Conservation (phyloP, 2,329 filamentous ascomycete genomes). For the Dactylellina sp. region DNA sequence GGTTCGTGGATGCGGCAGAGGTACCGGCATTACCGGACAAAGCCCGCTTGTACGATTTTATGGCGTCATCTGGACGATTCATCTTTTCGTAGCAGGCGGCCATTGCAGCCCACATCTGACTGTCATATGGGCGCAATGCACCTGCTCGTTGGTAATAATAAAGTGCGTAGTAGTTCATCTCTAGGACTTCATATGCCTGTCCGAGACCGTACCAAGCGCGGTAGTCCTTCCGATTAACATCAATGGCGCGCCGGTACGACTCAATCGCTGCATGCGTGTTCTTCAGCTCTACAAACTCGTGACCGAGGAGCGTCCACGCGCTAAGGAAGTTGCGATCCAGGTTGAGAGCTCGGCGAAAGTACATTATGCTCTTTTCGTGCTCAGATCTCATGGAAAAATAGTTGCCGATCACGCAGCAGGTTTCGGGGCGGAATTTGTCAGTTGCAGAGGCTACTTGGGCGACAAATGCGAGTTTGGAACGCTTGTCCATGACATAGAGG, state of each 20-base stretch:
- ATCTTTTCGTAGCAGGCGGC: slow-evolving; percentile 92
- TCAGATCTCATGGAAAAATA: slow-evolving; percentile 95
- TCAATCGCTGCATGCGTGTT: slow-evolving; percentile 98
- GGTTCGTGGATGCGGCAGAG: slow-evolving; percentile 68
- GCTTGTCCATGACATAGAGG: slow-evolving; percentile 87
- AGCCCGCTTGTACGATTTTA: slow-evolving; percentile 93
- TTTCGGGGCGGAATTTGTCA: slow-evolving; percentile 96
- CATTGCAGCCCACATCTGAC: slow-evolving; percentile 99
- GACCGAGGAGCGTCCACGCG: slow-evolving; percentile 98
- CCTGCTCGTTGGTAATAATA: slow-evolving; percentile 99
- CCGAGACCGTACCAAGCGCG: slow-evolving; percentile 97
- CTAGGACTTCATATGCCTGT: slow-evolving; percentile 95
- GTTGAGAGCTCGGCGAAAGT: slow-evolving; percentile 91
- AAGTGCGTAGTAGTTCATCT: slow-evolving; percentile 96
- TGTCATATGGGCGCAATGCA: slow-evolving; percentile 91
- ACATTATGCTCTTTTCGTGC: slow-evolving; percentile 97
- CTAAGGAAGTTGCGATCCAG: slow-evolving; percentile 90
- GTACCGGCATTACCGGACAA: slow-evolving; percentile 73
- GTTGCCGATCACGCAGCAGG: slow-evolving; percentile 95
- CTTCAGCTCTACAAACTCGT: slow-evolving; percentile 98
- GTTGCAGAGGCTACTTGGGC: slow-evolving; percentile 90
- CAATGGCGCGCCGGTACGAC: slow-evolving; percentile 89
- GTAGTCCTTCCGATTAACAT: slow-evolving; percentile 95
- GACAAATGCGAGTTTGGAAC: slow-evolving; percentile 90
- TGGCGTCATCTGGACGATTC: slow-evolving; percentile 85